Percentiles rank a stretch among this genome's conserved stretches.
Evolutionary conservation across 768 basidiomycete genomes (phyloP).

Genomic region (Omphalotus guepiniiformis): DNA sequence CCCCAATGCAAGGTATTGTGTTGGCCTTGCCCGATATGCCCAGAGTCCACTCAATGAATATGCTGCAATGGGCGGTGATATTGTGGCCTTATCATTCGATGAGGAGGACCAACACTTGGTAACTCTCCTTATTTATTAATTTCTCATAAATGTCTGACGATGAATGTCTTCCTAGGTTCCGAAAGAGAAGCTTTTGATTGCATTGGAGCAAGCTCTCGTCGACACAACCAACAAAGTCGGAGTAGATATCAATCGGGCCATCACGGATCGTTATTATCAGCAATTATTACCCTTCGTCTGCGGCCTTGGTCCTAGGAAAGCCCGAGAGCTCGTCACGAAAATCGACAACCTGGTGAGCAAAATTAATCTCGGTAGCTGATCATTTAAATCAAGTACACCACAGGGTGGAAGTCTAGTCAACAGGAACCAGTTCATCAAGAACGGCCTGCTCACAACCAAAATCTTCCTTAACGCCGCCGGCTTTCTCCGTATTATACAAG

Average conservation of each 20-base stretch:
- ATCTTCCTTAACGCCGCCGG: conserved; percentile 93
- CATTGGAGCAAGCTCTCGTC: conserved; percentile 84
- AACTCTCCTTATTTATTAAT: conserved; percentile 17
- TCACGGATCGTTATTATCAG: conserved; percentile 85
- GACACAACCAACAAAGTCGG: conserved; percentile 91
- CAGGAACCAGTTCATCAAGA: conserved; percentile 84
- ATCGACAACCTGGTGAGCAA: conserved; percentile 67
- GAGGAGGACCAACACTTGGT: conserved; percentile 87
- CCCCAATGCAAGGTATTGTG: conserved; percentile 81
- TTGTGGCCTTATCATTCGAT: conserved; percentile 78
- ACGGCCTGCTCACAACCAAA: conserved; percentile 73
- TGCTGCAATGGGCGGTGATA: conserved; percentile 82
- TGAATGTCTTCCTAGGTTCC: conserved; percentile 56
- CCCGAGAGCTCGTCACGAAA: conserved; percentile 76
- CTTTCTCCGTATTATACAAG: conserved; percentile 82
- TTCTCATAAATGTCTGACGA: conserved; percentile 11
- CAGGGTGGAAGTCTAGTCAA: conserved; percentile 88
- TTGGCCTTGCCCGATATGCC: conserved; percentile 87
- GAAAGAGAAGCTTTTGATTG: conserved; percentile 72
- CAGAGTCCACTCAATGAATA: conserved; percentile 96
- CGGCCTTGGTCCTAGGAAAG: conserved; percentile 93
- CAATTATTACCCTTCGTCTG: conserved; percentile 85
- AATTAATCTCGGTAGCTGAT: not conserved
- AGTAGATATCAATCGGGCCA: conserved; percentile 93
- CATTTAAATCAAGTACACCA: conserved; percentile 6